Evolutionary conservation across 139 green algal genomes (phyloP).

Genomic region (Micractinium sp.): DNA sequence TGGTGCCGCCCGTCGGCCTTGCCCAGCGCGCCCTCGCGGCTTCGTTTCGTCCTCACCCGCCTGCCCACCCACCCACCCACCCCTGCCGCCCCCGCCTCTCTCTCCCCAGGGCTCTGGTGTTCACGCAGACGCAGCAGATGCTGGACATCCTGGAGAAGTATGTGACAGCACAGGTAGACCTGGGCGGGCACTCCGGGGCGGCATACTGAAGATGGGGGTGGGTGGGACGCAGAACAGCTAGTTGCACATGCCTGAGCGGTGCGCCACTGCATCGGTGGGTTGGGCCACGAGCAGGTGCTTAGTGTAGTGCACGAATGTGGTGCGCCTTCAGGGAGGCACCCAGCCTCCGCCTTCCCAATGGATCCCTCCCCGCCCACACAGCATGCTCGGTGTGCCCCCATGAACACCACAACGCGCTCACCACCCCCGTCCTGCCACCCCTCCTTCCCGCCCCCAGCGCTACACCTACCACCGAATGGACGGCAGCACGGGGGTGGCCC

Average conservation of each 20-base stretch:
- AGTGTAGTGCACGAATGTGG: background rate
- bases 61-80: background rate
- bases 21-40: background rate
- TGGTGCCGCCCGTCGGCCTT: background rate
- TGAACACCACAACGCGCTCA: background rate
- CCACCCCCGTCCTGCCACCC: background rate
- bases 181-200: too few species aligned
- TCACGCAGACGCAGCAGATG: constrained; percentile 98
- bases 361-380: too few species aligned
- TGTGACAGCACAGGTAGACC: constrained; percentile 42
- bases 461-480: constrained; percentile 95
- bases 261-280: background rate
- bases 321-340: too few species aligned
- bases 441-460: constrained; percentile 10
- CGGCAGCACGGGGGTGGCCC: constrained; percentile 79
- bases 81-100: background rate
- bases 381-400: too few species aligned
- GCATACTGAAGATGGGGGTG: background rate
- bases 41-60: background rate
- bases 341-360: too few species aligned
- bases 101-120: constrained; percentile 66
- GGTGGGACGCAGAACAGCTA: background rate
- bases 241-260: too few species aligned
- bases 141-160: constrained; percentile 95
- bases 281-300: too few species aligned